phyloP scores from a whole-genome alignment of 2,329 filamentous ascomycete genomes.

The Monosporascus sp. region DNA sequence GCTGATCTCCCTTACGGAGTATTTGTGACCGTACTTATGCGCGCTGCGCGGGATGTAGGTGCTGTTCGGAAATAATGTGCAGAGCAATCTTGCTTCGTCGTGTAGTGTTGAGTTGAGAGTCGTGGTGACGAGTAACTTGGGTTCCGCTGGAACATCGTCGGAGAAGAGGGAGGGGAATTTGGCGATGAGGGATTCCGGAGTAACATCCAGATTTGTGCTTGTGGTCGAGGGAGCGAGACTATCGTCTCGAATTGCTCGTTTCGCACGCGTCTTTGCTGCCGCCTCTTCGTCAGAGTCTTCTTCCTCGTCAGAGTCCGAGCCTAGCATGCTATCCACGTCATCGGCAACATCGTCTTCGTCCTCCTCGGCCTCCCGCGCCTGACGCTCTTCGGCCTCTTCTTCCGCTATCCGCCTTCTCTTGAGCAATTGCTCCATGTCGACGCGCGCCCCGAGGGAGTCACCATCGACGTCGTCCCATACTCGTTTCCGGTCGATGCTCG shows the following conservation, averaged over 20 bases:
- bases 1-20: constrained; percentile 85
- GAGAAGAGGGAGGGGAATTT: constrained; percentile 61
- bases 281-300: constrained; percentile 31
- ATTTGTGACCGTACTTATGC: constrained; percentile 83
- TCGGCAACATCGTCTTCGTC: constrained; percentile 38
- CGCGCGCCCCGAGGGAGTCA: constrained; percentile 50
- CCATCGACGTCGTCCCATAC: constrained; percentile 78
- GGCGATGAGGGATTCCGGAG: constrained; percentile 52
- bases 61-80: constrained; percentile 76
- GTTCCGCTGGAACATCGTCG: constrained; percentile 54
- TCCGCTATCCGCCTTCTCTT: constrained; percentile 52
- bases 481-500: constrained; percentile 81
- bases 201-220: constrained; percentile 60
- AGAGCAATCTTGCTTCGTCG: constrained; percentile 72
- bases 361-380: constrained; percentile 42
- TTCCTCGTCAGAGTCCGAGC: constrained; percentile 53
- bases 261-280: constrained; percentile 39
- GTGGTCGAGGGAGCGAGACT: constrained; percentile 55
- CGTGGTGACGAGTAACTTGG: constrained; percentile 91
- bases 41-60: constrained; percentile 83
- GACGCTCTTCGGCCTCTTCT: constrained; percentile 40
- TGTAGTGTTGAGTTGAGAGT: constrained; percentile 86
- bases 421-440: constrained; percentile 53
- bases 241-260: constrained; percentile 41
- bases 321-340: constrained; percentile 76